Evolutionary conservation across 2,329 filamentous ascomycete genomes (phyloP).

Genomic region (Aspergillus quadrilineatus): DNA sequence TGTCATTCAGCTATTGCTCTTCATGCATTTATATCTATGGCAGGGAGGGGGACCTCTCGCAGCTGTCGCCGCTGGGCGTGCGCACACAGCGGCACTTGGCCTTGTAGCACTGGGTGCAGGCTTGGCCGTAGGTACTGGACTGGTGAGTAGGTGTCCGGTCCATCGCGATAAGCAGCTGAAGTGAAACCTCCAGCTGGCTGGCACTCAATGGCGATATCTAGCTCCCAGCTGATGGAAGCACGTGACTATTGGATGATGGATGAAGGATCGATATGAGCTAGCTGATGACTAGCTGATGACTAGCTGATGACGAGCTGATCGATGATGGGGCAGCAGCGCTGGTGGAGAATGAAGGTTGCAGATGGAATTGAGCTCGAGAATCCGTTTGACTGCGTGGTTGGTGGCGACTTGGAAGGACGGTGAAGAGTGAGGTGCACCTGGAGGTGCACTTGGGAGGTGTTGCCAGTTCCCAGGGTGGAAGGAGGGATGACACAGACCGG

Average conservation of each 20-base stretch:
- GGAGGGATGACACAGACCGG: background rate
- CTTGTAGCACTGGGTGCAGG: constrained; percentile 33
- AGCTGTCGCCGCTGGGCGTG: constrained; percentile 17
- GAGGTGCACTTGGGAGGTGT: no score
- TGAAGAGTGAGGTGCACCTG: no score
- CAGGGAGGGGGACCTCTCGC: constrained; percentile 25
- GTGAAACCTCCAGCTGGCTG: no score
- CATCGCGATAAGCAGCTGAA: background rate
- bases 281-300: background rate
- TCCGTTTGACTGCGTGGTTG: no score
- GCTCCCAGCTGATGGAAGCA: background rate
- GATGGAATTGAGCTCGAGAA: background rate
- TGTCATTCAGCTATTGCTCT: constrained; percentile 7
- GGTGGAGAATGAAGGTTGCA: background rate
- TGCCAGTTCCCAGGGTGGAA: no score
- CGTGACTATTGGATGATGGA: background rate
- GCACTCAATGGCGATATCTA: background rate
- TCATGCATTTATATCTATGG: no score
- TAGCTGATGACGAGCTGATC: background rate
- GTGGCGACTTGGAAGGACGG: no score
- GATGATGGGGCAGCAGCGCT: background rate
- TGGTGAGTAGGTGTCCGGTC: background rate
- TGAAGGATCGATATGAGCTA: no score
- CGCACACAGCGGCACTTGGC: constrained; percentile 33
- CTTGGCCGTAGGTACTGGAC: constrained; percentile 28